A percentile compares a stretch with the other conserved stretches of the same genome.
Conservation (phyloP, 2,329 filamentous ascomycete species). For the Aspergillus sp. region DNA sequence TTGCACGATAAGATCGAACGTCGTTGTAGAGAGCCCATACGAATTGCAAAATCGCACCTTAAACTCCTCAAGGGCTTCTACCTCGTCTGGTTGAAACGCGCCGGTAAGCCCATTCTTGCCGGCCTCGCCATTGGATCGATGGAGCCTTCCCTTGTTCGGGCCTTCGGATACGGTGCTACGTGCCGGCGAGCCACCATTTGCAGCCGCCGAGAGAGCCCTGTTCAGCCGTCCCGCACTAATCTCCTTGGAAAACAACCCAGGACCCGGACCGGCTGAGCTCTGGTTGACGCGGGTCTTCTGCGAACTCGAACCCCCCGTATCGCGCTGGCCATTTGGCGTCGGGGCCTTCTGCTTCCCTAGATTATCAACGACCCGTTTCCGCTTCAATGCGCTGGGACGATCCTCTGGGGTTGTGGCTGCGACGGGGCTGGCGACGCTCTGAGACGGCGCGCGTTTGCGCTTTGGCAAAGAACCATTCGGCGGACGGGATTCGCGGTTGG, state of each 20-base stretch:
- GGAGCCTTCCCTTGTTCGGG: constrained; percentile 5
- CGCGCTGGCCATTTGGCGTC: constrained; percentile 3
- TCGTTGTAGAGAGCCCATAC: constrained; percentile 19
- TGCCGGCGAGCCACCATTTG: background rate
- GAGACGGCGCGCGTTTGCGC: background rate
- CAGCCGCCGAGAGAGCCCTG: background rate
- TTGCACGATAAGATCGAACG: constrained; percentile 36
- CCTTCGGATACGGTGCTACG: background rate
- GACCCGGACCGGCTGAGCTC: background rate
- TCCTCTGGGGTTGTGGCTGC: background rate
- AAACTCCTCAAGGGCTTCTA: constrained; percentile 30
- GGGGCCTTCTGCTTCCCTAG: constrained; percentile 14
- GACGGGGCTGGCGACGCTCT: background rate
- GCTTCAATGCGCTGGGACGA: constrained; percentile 19
- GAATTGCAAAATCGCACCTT: constrained; percentile 36
- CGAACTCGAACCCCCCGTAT: background rate
- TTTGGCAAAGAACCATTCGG: background rate
- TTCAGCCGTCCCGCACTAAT: background rate
- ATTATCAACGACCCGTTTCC: constrained; percentile 25
- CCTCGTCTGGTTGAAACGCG: constrained; percentile 32
- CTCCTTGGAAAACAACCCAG: background rate
- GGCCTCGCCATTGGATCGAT: constrained; percentile 10
- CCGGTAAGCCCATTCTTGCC: constrained; percentile 25
- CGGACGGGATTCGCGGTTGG: background rate
- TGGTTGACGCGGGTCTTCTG: background rate